A percentile compares a stretch with the other conserved stretches of the same genome.
Evolutionary conservation across 306 rosid genomes (phyloP).

Genomic region (Mimosa pudica): DNA sequence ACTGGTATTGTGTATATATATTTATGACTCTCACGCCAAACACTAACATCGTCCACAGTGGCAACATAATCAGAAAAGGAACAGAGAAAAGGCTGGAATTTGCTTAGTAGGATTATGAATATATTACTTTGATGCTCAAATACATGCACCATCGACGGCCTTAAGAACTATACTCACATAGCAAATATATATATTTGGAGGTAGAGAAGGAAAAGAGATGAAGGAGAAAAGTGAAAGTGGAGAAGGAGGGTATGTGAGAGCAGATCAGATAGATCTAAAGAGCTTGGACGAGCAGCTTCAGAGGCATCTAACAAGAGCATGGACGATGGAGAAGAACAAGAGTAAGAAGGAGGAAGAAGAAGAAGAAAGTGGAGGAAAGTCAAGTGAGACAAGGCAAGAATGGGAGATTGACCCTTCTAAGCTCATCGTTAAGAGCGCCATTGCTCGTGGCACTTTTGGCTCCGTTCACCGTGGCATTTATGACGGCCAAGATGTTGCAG

Average conservation of each 20-base stretch:
- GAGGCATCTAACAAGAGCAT: constrained; percentile 84
- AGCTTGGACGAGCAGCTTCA: constrained; percentile 97
- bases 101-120: constrained; percentile 13
- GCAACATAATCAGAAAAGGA: constrained; percentile 15
- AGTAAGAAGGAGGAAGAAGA: constrained; percentile 56
- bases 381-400: constrained; percentile 60
- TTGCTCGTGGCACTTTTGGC: constrained; percentile 99
- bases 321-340: constrained; percentile 95
- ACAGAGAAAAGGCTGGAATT: constrained; percentile 8
- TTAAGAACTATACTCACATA: background rate
- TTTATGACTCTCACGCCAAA: constrained; percentile 36
- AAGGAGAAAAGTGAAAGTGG: constrained; percentile 86
- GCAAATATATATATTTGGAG: background rate
- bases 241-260: constrained; percentile 84
- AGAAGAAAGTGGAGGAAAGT: constrained; percentile 50
- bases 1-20: constrained; percentile 38
- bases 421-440: constrained; percentile 71
- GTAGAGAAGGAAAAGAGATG: constrained; percentile 45
- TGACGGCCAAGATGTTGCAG: constrained; percentile 92
- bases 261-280: constrained; percentile 99
- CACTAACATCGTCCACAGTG: constrained; percentile 20
- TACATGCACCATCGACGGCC: background rate
- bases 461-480: constrained; percentile 96
- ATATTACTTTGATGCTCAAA: background rate
- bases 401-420: constrained; percentile 99